Evolutionary conservation across 768 basidiomycete genomes (phyloP).

Genomic region (Pisolithus orientalis): DNA sequence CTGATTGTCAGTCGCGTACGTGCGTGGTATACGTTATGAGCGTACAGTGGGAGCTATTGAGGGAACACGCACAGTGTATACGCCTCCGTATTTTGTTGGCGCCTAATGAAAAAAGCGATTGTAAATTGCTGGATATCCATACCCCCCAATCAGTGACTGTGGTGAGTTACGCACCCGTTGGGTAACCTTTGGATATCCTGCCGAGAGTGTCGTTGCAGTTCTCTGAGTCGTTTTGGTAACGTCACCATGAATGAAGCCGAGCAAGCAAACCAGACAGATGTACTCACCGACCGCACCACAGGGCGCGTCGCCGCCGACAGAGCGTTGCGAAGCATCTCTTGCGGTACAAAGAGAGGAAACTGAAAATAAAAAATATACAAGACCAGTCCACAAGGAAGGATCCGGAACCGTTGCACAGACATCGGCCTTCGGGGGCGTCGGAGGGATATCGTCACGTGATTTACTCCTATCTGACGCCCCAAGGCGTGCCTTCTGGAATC

Average conservation of each 20-base stretch:
- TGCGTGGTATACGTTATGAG: not conserved
- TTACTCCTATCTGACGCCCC: too few species aligned
- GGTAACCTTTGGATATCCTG: slow-evolving; percentile 71
- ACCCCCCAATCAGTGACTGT: not conserved
- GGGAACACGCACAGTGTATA: slow-evolving; percentile 66
- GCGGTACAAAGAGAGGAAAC: slow-evolving; percentile 1
- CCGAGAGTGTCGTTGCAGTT: slow-evolving; percentile 69
- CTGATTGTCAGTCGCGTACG: slow-evolving; percentile 30
- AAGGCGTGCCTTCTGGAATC: too few species aligned
- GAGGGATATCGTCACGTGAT: too few species aligned
- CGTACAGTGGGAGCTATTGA: not conserved
- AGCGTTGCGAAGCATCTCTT: slow-evolving; percentile 61
- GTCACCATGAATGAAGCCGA: not conserved
- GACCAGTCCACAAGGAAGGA: not conserved
- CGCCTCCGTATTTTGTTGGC: slow-evolving; percentile 86
- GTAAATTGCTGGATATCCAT: not conserved
- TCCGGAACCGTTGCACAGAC: not conserved
- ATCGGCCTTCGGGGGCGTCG: not conserved
- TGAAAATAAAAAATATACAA: not conserved
- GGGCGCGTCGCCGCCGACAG: slow-evolving; percentile 53
- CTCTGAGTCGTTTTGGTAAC: slow-evolving; percentile 34
- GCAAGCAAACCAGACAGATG: too few species aligned
- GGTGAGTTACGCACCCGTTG: slow-evolving; percentile 47
- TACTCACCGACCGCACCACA: slow-evolving; percentile 46
- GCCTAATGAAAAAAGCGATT: slow-evolving; percentile 40